phyloP scores from a whole-genome alignment of 176 grass and related monocot genomes.

The Echinochloa phyllopogon region DNA sequence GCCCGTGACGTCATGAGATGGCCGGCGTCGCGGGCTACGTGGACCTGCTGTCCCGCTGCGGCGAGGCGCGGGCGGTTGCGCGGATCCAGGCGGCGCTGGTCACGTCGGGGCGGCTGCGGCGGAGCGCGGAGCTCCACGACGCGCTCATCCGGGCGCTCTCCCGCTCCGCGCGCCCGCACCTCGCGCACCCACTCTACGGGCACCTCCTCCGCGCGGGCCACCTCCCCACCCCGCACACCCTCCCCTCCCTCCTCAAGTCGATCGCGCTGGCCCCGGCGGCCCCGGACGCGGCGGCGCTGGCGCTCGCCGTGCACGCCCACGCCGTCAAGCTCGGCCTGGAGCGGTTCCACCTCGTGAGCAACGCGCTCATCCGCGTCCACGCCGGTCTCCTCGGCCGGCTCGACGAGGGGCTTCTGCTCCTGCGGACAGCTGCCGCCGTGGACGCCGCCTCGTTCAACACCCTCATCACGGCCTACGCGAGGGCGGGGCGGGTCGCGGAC shows the following conservation, averaged over 20 bases:
- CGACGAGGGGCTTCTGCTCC: conserved; percentile 37
- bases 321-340: conserved; percentile 55
- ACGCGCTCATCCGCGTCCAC: conserved; percentile 62
- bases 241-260: conserved; percentile 51
- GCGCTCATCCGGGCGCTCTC: conserved; percentile 52
- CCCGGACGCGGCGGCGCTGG: background rate
- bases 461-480: conserved; percentile 47
- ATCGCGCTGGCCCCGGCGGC: conserved; percentile 29
- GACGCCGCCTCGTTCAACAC: conserved; percentile 57
- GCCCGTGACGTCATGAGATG: conserved; percentile 39
- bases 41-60: conserved; percentile 42
- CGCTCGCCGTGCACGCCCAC: conserved; percentile 56
- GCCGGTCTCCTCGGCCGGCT: conserved; percentile 36
- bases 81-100: conserved; percentile 47
- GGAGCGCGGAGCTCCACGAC: conserved; percentile 44
- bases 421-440: conserved; percentile 24
- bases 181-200: conserved; percentile 47
- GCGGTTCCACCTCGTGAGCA: conserved; percentile 53
- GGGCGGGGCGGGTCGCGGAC: conserved; percentile 13
- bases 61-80: conserved; percentile 29
- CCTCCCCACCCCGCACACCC: conserved; percentile 48
- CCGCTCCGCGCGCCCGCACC: conserved; percentile 31
- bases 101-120: conserved; percentile 40
- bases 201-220: conserved; percentile 52
- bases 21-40: conserved; percentile 39